These are phyloP conservation scores for Pyrenochaeta sp. DNA, from an alignment of 2,329 filamentous ascomycete species.

Conservation along the genomic window DNA sequence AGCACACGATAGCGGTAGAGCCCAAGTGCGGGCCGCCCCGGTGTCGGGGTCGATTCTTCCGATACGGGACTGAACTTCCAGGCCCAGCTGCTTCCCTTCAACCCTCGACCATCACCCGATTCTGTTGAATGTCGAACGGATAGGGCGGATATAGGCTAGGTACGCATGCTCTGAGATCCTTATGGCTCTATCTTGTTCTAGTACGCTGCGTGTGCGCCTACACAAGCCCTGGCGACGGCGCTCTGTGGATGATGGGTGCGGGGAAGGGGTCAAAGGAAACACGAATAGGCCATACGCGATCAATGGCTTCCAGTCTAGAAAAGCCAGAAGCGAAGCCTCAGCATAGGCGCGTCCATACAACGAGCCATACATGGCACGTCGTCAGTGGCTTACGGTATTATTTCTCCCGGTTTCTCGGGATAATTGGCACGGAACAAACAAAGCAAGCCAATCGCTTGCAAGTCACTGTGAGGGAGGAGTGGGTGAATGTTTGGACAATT, in stretches of 20 bases:
- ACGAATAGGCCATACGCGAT: no score
- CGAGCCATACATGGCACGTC: slow-evolving; percentile 4
- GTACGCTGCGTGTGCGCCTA: no score
- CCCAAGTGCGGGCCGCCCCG: slow-evolving; percentile 30
- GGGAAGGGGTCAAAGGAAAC: no score
- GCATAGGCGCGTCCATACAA: not conserved
- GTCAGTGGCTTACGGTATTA: slow-evolving; percentile 7
- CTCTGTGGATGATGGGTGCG: no score
- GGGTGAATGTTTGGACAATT: slow-evolving; percentile 1
- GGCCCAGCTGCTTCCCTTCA: not conserved
- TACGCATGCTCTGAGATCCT: no score
- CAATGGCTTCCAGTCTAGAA: not conserved
- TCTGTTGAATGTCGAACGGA: no score
- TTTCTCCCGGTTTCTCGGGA: not conserved
- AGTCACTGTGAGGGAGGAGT: not conserved
- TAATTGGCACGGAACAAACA: not conserved
- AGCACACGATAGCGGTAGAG: slow-evolving; percentile 10
- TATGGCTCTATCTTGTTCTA: no score
- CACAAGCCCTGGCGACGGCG: no score
- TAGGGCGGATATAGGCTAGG: no score
- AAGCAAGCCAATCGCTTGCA: slow-evolving; percentile 1
- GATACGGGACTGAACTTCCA: slow-evolving; percentile 2
- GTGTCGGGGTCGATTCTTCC: slow-evolving; percentile 10
- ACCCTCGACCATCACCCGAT: not conserved
- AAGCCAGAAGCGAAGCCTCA: not conserved